Conservation (phyloP, 768 basidiomycete species). For the Lactarius akahatsu region DNA sequence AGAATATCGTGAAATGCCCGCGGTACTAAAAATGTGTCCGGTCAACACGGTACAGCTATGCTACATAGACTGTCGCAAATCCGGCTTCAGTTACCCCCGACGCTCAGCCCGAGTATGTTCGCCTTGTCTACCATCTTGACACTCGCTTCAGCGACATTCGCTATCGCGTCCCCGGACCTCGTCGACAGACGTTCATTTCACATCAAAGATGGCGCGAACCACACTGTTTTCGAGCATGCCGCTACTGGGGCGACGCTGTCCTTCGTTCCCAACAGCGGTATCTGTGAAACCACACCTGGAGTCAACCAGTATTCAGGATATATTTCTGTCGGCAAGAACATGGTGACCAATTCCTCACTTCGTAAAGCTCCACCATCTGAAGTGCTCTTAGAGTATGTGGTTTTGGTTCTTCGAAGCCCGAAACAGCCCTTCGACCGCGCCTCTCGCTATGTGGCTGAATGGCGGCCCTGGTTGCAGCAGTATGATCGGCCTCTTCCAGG, state of each 20-base stretch:
- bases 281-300: conserved; percentile 1
- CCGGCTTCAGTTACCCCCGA: no score
- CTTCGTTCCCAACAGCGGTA: background rate
- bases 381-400: conserved; percentile 3
- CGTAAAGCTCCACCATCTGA: background rate
- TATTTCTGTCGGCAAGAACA: background rate
- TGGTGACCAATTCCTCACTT: background rate
- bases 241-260: background rate
- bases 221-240: background rate
- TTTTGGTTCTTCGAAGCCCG: conserved; percentile 14
- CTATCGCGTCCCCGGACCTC: background rate
- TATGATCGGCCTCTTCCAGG: conserved; percentile 12
- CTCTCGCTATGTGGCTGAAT: conserved; percentile 11
- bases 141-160: background rate
- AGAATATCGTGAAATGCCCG: background rate
- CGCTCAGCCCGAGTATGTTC: background rate
- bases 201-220: background rate
- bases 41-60: background rate
- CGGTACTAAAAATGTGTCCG: background rate
- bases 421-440: background rate
- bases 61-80: background rate
- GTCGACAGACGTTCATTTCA: conserved; percentile 5
- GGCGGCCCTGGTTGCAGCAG: background rate
- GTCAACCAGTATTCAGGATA: conserved; percentile 5
- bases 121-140: background rate